Evolutionary conservation across 1,139 yeast genomes (phyloP), one percentile per base, ranked within the genome.

Genomic region (Yamadazyma conglobata): DNA sequence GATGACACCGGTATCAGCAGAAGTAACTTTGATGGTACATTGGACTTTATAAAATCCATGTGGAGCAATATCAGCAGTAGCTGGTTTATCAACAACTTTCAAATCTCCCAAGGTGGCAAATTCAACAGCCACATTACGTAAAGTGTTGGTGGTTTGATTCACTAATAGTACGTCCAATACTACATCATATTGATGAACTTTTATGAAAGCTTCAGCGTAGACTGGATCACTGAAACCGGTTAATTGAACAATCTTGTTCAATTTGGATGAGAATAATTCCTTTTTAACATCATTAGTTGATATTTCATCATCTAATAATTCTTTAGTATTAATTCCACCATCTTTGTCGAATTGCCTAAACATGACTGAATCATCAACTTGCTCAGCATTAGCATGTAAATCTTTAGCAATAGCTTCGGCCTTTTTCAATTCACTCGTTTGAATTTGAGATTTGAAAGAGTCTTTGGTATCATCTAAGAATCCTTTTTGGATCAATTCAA

Each of bases 201-300:
- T 86, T 44, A 93, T 86, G 51, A 83, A 86, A 0, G 97, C 98
- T 61, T 93, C 99, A 4, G 96, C 97, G 53, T 93, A 93, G 23
- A 93, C 94, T 15, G 98, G 95, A 56, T 93, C 99, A 1, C 96
- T 85, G 60, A 88, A 93, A 21, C 99, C 99, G 18, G 98, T 91
- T 44, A 93, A 75, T 56, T 87, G 97, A 33, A 88, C 80, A 48
- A 93, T 86, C 58, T 86, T 87, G 56, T 79, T 83, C 51, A 93
- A 73, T 60, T 87, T 82, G 1, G 96, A 87, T 15, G 78, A 70
- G 47, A 73, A 70, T 46, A 73, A 77, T 50, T 79, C 86, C 50
- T 61, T 74, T 59, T 60, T 70, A 34, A 67, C 44, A 24, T 67
- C 56, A 10, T 68, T 69, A 6, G 73, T 67, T 1, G 41, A 33